Evolutionary conservation across 768 basidiomycete genomes (phyloP).

Genomic region (Podaxis sp.): DNA sequence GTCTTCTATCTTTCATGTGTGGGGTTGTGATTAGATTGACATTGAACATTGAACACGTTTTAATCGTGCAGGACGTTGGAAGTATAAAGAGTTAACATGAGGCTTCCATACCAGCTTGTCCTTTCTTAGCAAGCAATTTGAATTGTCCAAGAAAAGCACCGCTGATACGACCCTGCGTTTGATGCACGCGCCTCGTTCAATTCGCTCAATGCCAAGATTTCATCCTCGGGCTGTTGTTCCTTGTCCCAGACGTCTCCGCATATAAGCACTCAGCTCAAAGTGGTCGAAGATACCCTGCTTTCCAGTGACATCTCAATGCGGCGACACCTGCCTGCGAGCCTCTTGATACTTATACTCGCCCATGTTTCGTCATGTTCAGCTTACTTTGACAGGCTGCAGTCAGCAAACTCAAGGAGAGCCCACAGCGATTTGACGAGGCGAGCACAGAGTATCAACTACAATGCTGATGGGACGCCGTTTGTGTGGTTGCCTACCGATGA

Average conservation of each 20-base stretch:
- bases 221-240: not conserved
- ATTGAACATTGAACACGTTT: not conserved
- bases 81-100: not conserved
- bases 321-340: not conserved
- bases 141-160: not conserved
- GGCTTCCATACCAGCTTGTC: not conserved
- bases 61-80: not conserved
- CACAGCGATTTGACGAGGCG: not conserved
- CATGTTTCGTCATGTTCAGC: not conserved
- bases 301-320: not conserved
- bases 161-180: not conserved
- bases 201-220: not conserved
- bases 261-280: not conserved
- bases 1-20: not conserved
- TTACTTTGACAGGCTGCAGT: not conserved
- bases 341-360: not conserved
- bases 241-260: not conserved
- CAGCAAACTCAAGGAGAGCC: not conserved
- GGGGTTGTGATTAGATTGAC: not conserved
- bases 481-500: constrained; percentile 13
- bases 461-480: constrained; percentile 15
- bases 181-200: not conserved
- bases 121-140: not conserved
- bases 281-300: not conserved
- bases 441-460: constrained; percentile 8